These are phyloP conservation scores for Crucibulum parvulum DNA, from an alignment of 1,284 basidiomycete species.

Conservation along the genomic window DNA sequence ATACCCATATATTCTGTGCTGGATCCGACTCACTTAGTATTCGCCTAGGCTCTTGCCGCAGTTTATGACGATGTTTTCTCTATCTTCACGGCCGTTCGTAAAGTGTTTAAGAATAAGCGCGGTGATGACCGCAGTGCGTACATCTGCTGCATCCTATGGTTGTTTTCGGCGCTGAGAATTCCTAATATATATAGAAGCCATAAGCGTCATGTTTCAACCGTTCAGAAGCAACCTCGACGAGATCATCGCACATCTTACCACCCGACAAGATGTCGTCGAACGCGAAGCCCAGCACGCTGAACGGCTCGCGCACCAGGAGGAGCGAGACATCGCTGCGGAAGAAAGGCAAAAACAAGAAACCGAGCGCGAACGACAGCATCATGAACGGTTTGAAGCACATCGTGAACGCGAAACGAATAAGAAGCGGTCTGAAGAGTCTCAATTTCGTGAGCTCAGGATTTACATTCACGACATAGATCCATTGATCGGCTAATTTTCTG, in stretches of 20 bases:
- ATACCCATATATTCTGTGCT: not conserved
- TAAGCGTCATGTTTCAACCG: not conserved
- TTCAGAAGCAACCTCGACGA: not conserved
- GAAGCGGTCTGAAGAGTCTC: not conserved
- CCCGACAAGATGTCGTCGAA: not conserved
- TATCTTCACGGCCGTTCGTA: not conserved
- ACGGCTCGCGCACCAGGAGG: not conserved
- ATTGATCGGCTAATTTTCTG: too few relatives aligned
- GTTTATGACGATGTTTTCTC: not conserved
- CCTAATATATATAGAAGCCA: not conserved
- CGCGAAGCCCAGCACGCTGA: not conserved
- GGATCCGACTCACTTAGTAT: not conserved
- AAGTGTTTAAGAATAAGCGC: not conserved
- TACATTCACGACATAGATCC: too few relatives aligned
- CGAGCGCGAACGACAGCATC: not conserved
- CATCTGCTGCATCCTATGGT: too few relatives aligned
- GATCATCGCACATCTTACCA: not conserved
- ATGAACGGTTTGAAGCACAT: not conserved
- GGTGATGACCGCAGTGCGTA: not conserved
- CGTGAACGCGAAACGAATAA: not conserved
- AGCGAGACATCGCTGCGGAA: not conserved
- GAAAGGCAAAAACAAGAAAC: not conserved
- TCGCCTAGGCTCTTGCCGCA: not conserved
- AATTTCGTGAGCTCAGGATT: not conserved
- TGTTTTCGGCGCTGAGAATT: not conserved